Base-by-base conservation (phyloP, 495 filamentous ascomycete species). In the Penicillium salamii region DNA sequence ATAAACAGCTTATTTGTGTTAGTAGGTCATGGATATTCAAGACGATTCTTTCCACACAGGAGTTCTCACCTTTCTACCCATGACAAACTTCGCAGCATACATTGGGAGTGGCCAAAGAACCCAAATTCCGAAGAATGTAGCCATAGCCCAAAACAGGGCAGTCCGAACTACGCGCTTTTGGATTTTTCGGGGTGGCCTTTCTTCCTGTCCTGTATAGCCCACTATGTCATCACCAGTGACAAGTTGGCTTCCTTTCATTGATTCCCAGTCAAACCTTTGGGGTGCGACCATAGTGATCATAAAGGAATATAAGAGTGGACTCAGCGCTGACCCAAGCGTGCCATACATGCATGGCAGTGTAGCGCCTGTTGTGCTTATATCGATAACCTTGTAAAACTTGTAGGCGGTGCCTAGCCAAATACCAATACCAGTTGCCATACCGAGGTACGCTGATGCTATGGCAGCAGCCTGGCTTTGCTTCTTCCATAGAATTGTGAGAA, bases 371-470 rank as follows among this genome's bases (percentile, higher is more conserved):
- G 71, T 64, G 1, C 58, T 45, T 29, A 76, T 62, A 19, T 56
- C 65, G 36, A 75, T 52, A 3, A 42, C 60, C 6, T 71, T 71
- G 19, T 65, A 66, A 23, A 63, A 66, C 11, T 52, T 49, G 41
- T 61, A 57, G 2, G 72, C 62, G 12, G 62, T 66, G 15, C 58
- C 65, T 12, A 78, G 56, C 67, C 73, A 76, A 21, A 62, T 62
- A 7, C 61, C 59, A 15, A 76, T 43, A 3, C 69, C 66, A 2
- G 64, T 57, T 14, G 50, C 49, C 26, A 72, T 80, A 3, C 70
- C 69, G 2, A 67, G 49, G 8, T 71, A 50, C 7, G 72, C 66
- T n/a, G 62, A 56, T 7, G 65, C 36, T 20, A 66, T 65, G 13
- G 66, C 64, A 3, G 63, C 67, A 2, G 54, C 40, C 35, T 52